These are phyloP conservation scores for Sugiyamaella boreocaroliniensis DNA, from an alignment of 805 yeast species.

Conservation along the genomic window DNA sequence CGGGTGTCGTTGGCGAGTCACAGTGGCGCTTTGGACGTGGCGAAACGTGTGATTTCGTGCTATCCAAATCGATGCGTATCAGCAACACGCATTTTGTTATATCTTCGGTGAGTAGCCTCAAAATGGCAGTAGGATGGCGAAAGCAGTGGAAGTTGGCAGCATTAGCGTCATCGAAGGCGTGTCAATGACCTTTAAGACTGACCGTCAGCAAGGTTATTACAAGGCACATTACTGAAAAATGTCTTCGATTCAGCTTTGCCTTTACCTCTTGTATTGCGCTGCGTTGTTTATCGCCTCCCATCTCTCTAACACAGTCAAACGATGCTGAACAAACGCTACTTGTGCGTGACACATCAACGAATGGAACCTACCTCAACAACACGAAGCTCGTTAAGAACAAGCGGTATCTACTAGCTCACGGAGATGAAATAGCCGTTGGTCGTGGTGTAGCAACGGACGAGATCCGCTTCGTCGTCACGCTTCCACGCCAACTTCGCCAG, in stretches of 20 bases:
- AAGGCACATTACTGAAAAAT: too few relatives aligned
- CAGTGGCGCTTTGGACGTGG: constrained; percentile 76
- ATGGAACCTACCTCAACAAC: constrained; percentile 85
- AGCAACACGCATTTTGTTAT: constrained; percentile 71
- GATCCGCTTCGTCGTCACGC: constrained; percentile 41
- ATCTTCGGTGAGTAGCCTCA: constrained; percentile 16
- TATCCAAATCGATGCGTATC: constrained; percentile 57
- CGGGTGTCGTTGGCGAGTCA: background rate
- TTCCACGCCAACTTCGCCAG: constrained; percentile 31
- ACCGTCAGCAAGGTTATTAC: too few relatives aligned
- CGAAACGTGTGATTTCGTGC: constrained; percentile 45
- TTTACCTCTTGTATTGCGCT: background rate
- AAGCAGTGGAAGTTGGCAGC: background rate
- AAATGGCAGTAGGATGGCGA: background rate
- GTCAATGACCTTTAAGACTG: too few relatives aligned
- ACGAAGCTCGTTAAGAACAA: constrained; percentile 65
- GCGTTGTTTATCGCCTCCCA: background rate
- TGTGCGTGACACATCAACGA: constrained; percentile 66
- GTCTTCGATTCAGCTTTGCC: too few relatives aligned
- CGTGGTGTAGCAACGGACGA: constrained; percentile 72
- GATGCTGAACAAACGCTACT: constrained; percentile 15
- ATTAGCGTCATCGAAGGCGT: too few relatives aligned
- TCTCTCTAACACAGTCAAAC: background rate
- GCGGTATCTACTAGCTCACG: constrained; percentile 77
- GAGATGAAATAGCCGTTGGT: constrained; percentile 90